phyloP scores from a whole-genome alignment of 2,329 filamentous ascomycete species.

The Myriosclerotinia duriaeana region DNA sequence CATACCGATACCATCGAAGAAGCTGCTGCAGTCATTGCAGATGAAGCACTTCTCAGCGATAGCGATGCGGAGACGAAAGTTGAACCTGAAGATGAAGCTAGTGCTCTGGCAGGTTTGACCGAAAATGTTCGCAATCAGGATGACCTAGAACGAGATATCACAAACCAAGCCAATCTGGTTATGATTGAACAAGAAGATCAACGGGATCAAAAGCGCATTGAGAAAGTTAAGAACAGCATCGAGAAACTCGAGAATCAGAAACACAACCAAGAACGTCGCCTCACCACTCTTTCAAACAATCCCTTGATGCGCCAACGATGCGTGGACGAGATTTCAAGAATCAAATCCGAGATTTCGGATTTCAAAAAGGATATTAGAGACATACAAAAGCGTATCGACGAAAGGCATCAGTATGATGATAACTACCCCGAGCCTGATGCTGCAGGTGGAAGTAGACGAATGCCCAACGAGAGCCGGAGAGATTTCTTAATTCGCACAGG shows the following conservation, averaged over 20 bases:
- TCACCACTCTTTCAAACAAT: conserved; percentile 53
- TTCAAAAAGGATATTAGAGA: conserved; percentile 73
- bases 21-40: conserved; percentile 30
- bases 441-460: conserved; percentile 54
- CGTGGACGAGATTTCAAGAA: conserved; percentile 41
- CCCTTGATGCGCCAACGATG: conserved; percentile 49
- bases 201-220: conserved; percentile 61
- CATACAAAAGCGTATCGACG: conserved; percentile 77
- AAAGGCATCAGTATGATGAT: conserved; percentile 60
- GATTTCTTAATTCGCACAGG: conserved; percentile 93
- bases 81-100: conserved; percentile 37
- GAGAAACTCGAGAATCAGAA: conserved; percentile 65
- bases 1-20: conserved; percentile 34
- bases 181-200: conserved; percentile 63
- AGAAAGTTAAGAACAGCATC: conserved; percentile 54
- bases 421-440: conserved; percentile 46
- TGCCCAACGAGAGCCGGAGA: conserved; percentile 78
- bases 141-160: conserved; percentile 86
- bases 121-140: conserved; percentile 78
- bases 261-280: conserved; percentile 55
- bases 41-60: conserved; percentile 28
- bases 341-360: conserved; percentile 41
- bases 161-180: conserved; percentile 58
- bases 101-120: conserved; percentile 57
- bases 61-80: conserved; percentile 12